Base-by-base conservation (phyloP, 306 rosid species). In the Dryas alaskensis region DNA sequence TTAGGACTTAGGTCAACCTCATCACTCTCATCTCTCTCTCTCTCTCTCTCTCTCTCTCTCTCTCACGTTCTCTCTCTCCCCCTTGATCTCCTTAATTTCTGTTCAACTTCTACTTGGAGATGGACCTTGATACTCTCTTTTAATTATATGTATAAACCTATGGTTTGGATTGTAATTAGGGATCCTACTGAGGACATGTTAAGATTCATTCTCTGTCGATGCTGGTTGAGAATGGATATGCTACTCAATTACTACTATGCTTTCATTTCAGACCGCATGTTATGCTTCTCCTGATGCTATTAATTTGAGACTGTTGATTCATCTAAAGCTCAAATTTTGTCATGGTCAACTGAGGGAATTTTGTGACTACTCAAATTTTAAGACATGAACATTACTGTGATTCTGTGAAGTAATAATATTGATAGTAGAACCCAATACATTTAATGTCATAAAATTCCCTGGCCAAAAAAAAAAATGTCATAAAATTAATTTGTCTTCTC, bases 1-100 rank as follows among this genome's bases (percentile, higher is more conserved):
- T 94, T 94, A 94, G 97, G 96, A 88, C 96, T 77, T 88, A 84
- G 94, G 97, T 87, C 85, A 84, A 76, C 71, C 83, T 84, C 81
- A 70, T 54, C 64, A 54, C 85, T 66, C 25, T 65, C 67, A 3
- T 67, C 63, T 27, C 4, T 8, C 37, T 16, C 31, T 47, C 11
- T 17, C 46, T 58, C 14, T 48, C 71, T 47, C 62, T 3, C 72
- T 25, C 13, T 66, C 13, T 40, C 60, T 61, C 42, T 47, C 49
- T 39, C 57, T 42, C 22, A 19, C 19, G 19, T 19, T 58, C 66
- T n/a, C 57, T 50, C 31, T 61, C 57, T 55, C 51, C 61, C 43
- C 81, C 75, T 51, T 31, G 37, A 31, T 31, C 37, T 31, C 37
- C 67, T 66, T 22, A 22, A 22, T 22, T 22, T 40, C 60, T 50